phyloP scores from a whole-genome alignment of 345 rosid genomes.

The Salix exigua region DNA sequence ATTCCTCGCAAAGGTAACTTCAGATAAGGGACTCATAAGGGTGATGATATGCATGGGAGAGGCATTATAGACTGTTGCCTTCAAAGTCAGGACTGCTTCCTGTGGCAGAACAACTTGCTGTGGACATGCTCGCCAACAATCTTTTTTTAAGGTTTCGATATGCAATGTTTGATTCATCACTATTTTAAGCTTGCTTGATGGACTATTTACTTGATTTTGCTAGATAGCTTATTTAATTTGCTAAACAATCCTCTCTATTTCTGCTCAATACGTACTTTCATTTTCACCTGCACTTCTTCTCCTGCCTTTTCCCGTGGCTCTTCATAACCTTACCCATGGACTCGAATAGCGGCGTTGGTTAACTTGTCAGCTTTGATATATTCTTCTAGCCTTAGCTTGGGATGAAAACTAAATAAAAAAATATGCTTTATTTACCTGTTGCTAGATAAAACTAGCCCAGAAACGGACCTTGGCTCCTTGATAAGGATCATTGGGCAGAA shows the following conservation, averaged over 20 bases:
- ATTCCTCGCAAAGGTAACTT: constrained; percentile 72
- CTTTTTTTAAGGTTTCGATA: constrained; percentile 72
- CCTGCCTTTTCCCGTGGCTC: too few species aligned
- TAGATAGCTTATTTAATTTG: background rate
- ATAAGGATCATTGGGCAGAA: too few species aligned
- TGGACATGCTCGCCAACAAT: constrained; percentile 86
- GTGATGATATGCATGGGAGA: constrained; percentile 91
- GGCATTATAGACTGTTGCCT: constrained; percentile 82
- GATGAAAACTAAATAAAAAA: too few species aligned
- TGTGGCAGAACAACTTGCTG: constrained; percentile 99
- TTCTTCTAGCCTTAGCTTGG: too few species aligned
- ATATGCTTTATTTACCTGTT: too few species aligned
- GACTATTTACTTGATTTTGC: background rate
- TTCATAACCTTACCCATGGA: too few species aligned
- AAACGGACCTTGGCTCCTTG: too few species aligned
- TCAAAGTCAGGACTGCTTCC: constrained; percentile 94
- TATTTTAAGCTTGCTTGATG: background rate
- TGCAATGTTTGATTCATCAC: background rate
- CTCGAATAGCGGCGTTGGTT: too few species aligned
- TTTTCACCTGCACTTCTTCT: too few species aligned
- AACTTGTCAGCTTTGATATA: too few species aligned
- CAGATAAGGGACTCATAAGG: constrained; percentile 71
- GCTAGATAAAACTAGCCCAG: too few species aligned
- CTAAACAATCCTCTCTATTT: background rate
- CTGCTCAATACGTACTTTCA: too few species aligned